Evolutionary conservation across 1,284 basidiomycete genomes (phyloP).

Genomic region (Ceratobasidium sp.): DNA sequence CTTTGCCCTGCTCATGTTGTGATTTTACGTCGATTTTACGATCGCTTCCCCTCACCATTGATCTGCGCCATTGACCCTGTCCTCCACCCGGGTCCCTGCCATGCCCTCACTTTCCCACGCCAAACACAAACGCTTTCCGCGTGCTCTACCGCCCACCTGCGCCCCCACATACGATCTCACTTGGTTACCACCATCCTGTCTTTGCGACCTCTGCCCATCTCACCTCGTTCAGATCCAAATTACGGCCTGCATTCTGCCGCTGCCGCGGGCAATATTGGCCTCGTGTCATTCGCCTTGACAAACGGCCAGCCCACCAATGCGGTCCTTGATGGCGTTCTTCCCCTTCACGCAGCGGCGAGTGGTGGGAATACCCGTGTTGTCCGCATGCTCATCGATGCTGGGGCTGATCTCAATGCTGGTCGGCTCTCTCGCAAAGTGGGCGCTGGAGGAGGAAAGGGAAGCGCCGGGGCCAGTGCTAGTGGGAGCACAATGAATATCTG

Average conservation of each 20-base stretch:
- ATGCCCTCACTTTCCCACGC: constrained; percentile 16
- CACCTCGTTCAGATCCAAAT: constrained; percentile 72
- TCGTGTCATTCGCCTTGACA: constrained; percentile 87
- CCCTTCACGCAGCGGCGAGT: constrained; percentile 89
- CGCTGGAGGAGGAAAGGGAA: constrained; percentile 19
- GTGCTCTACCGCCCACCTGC: background rate
- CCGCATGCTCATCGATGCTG: constrained; percentile 84
- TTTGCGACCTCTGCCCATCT: constrained; percentile 13
- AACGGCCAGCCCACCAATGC: constrained; percentile 95
- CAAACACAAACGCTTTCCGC: background rate
- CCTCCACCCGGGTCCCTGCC: background rate
- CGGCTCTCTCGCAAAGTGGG: constrained; percentile 52
- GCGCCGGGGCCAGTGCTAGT: constrained; percentile 27
- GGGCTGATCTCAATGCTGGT: constrained; percentile 88
- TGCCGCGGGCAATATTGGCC: constrained; percentile 85
- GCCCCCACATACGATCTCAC: constrained; percentile 7
- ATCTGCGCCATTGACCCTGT: constrained; percentile 10
- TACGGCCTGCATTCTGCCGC: constrained; percentile 91
- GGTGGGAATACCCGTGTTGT: constrained; percentile 88
- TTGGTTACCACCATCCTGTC: constrained; percentile 19
- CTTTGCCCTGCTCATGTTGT: constrained; percentile 10
- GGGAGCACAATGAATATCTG: constrained; percentile 43
- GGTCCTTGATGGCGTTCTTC: constrained; percentile 89
- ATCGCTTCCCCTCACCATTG: background rate
- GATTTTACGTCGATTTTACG: constrained; percentile 22